These are phyloP conservation scores for Clonostachys rhizophaga DNA, from an alignment of 2,329 filamentous ascomycete genomes.

Conservation along the genomic window DNA sequence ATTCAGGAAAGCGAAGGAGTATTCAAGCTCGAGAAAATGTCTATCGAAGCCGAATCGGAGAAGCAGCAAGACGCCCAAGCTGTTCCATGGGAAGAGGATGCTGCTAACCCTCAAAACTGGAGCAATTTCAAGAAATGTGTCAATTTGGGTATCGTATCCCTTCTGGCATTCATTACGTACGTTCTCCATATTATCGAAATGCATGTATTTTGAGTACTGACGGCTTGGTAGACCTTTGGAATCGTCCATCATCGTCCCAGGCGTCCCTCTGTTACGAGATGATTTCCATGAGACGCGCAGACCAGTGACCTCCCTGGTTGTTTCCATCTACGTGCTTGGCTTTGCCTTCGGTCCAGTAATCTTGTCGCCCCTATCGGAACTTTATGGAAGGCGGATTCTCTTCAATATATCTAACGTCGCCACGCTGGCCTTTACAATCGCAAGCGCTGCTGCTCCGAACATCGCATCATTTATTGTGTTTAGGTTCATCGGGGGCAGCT, in stretches of 20 bases:
- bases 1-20: no score
- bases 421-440: constrained; percentile 45
- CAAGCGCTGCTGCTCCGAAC: constrained; percentile 47
- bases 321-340: constrained; percentile 42
- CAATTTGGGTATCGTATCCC: background rate
- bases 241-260: background rate
- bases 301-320: constrained; percentile 32
- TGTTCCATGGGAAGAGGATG: background rate
- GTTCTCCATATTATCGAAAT: background rate
- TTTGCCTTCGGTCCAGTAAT: constrained; percentile 56
- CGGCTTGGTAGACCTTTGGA: background rate
- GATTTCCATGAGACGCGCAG: background rate
- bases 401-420: constrained; percentile 35
- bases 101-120: background rate
- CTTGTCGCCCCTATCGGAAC: constrained; percentile 58
- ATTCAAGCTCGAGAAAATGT: no score
- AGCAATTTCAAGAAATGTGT: background rate
- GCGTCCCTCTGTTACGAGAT: background rate
- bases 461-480: constrained; percentile 59
- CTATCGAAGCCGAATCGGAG: no score
- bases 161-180: background rate
- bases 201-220: background rate
- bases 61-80: no score
- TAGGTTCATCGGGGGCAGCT: constrained; percentile 56
- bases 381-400: constrained; percentile 47